phyloP scores from a whole-genome alignment of 768 basidiomycete genomes.

The Lyophyllum decastes region DNA sequence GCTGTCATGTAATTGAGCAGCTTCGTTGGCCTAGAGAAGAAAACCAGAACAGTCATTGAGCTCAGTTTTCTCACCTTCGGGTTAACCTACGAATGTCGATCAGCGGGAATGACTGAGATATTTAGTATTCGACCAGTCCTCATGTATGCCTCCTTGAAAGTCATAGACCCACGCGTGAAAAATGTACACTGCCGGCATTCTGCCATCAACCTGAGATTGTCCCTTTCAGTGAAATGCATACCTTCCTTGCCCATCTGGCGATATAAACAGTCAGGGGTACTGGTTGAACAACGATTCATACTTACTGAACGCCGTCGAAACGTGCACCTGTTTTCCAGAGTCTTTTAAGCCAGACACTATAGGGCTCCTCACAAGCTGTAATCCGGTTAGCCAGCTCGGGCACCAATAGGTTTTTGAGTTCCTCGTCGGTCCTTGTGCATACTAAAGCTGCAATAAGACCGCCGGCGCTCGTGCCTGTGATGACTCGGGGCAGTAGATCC shows the following conservation, averaged over 20 bases:
- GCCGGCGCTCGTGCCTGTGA: slow-evolving; percentile 94
- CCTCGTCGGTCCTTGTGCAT: slow-evolving; percentile 88
- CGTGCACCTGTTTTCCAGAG: slow-evolving; percentile 90
- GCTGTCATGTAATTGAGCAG: slow-evolving; percentile 93
- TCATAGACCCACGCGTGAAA: slow-evolving; percentile 92
- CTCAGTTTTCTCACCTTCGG: not conserved
- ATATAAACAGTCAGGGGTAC: slow-evolving; percentile 6
- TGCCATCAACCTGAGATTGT: not conserved
- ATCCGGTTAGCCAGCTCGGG: slow-evolving; percentile 86
- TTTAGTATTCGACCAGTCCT: slow-evolving; percentile 93
- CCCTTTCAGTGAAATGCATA: slow-evolving; percentile 26
- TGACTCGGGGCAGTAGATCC: slow-evolving; percentile 83
- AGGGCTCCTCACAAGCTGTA: slow-evolving; percentile 79
- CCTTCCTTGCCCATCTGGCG: slow-evolving; percentile 84
- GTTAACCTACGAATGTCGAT: slow-evolving; percentile 74
- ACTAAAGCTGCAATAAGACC: slow-evolving; percentile 76
- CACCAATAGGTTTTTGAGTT: slow-evolving; percentile 73
- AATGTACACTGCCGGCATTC: slow-evolving; percentile 61
- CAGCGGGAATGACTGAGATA: slow-evolving; percentile 89
- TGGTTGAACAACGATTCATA: slow-evolving; percentile 3
- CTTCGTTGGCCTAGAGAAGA: slow-evolving; percentile 78
- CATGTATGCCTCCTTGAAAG: slow-evolving; percentile 93
- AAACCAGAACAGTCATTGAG: slow-evolving; percentile 5
- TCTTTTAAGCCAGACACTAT: slow-evolving; percentile 68
- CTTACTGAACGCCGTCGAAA: slow-evolving; percentile 76